These are phyloP conservation scores for Ammopiptanthus mongolicus DNA, from an alignment of 306 rosid genomes.

Conservation along the genomic window DNA sequence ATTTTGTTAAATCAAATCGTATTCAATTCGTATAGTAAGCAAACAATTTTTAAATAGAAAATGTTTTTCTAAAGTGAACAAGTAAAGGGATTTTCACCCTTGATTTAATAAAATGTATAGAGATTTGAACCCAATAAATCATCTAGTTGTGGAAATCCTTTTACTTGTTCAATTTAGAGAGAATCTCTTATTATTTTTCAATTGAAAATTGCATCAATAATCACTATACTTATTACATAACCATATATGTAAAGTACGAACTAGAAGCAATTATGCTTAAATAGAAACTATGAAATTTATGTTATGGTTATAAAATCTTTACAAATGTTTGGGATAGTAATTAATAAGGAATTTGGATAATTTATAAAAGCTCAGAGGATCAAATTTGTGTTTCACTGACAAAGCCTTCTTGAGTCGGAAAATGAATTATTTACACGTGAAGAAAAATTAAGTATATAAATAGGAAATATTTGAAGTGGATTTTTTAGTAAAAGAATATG, in stretches of 20 bases:
- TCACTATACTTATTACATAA: too few species aligned
- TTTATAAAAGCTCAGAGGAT: not conserved
- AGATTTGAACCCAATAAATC: too few species aligned
- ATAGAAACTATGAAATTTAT: not conserved
- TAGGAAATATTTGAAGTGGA: not conserved
- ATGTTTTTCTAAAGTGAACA: too few species aligned
- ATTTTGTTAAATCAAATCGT: not conserved
- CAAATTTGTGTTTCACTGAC: not conserved
- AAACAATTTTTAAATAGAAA: not conserved
- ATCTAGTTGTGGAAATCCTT: too few species aligned
- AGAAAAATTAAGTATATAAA: not conserved
- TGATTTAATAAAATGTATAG: too few species aligned
- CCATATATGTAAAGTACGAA: not conserved
- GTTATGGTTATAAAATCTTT: not conserved
- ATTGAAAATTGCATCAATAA: not conserved
- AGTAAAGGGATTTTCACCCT: too few species aligned
- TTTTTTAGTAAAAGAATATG: not conserved
- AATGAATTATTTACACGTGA: not conserved
- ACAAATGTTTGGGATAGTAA: not conserved
- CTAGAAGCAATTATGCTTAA: not conserved
- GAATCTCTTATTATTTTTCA: too few species aligned
- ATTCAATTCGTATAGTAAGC: not conserved
- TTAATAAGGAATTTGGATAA: not conserved
- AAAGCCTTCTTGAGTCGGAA: not conserved
- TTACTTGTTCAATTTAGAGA: too few species aligned